Percentiles rank a stretch among this genome's conserved stretches.
Conservation (phyloP, 306 rosid species). For the Crotalaria pallida region DNA sequence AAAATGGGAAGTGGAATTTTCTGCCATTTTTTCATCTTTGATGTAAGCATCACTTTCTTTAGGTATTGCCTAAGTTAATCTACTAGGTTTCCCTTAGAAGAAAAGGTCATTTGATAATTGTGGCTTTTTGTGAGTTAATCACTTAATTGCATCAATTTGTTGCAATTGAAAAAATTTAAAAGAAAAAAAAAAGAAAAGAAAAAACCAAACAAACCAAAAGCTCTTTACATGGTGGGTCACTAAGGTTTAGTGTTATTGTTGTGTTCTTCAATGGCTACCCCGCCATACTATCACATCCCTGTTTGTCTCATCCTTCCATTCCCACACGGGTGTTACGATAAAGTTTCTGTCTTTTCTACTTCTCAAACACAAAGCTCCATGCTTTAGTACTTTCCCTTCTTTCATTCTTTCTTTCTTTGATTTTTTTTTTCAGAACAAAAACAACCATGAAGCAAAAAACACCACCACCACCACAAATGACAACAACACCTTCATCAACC, state of each 20-base stretch:
- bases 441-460: constrained; percentile 40
- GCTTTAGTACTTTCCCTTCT: not conserved
- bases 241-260: not conserved
- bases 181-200: no score
- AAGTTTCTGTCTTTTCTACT: constrained; percentile 23
- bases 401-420: not conserved
- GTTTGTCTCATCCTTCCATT: not conserved
- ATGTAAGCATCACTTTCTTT: not conserved
- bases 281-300: constrained; percentile 6
- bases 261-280: constrained; percentile 30
- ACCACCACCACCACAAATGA: not conserved
- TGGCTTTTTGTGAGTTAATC: not conserved
- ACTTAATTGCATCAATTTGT: no score
- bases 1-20: not conserved
- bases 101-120: not conserved
- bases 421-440: not conserved
- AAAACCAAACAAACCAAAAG: not conserved
- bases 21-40: not conserved
- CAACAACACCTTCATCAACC: constrained; percentile 17
- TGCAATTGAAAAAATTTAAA: not conserved
- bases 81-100: constrained; percentile 1
- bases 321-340: constrained; percentile 22
- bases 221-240: not conserved
- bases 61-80: not conserved
- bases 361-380: not conserved